Evolutionary conservation across 2,329 filamentous ascomycete genomes (phyloP), one percentile per base, ranked within the genome.

Genomic region (Chrysosporium keratinophilum): DNA sequence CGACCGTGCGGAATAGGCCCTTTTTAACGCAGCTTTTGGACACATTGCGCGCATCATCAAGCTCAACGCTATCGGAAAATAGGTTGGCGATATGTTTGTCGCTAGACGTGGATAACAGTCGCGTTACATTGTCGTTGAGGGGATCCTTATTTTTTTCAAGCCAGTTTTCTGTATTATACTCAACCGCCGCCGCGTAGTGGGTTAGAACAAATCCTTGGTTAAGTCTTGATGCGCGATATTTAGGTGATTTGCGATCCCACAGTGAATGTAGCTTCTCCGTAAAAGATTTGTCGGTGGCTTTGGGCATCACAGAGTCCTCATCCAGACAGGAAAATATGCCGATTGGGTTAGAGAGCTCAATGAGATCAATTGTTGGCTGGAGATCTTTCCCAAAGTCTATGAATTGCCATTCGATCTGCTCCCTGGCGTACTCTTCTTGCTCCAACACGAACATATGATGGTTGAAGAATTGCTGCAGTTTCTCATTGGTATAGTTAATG

Each of bases 401-500:
- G 67, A 98, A 98, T 65, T 97, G 89, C 93, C 93, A 98, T 71
- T 98, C 93, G 61, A 98, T 98, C 69, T 96, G 88, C 67, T 98
- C 93, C 46, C 91, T 78, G 7, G 93, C 90, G 68, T 98, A 98
- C 68, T 98, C 93, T 69, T 98, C 93, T 65, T 98, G 93, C 67
- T 98, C 93, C 6, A 98, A 77, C 9, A 98, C 93, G 65, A 98
- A 98, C 93, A 98, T 98, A 74, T 98, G 94, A 67, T 98, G 93
- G 64, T 98, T 98, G 79, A 98, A 98, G 70, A 98, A 98, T 62
- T 98, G 93, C 65, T 98, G 93, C 5, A 98, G 81, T 69, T 96
- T 98, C 70, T 98, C 93, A 71, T 98, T 98, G 57, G 94, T 97
- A 71, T 98, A 98, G 71, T 98, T 98, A 78, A 98, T 98, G 75